These are phyloP conservation scores for Centrapalus pauciflorus DNA, from an alignment of 129 eudicot genomes.

Conservation along the genomic window DNA sequence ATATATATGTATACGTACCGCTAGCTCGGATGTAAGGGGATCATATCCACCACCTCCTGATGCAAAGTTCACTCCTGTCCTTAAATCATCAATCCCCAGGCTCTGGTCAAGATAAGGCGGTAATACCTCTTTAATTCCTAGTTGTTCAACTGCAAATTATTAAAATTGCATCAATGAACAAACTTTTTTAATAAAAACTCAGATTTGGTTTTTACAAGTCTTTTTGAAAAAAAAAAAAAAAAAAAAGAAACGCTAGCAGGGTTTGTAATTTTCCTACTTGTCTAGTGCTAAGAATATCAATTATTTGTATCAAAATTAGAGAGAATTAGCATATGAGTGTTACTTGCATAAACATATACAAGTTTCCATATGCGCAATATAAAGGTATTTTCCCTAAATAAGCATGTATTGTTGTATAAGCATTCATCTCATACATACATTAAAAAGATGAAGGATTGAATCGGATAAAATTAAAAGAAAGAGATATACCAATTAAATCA, in stretches of 20 bases:
- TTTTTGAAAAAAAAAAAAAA: background rate
- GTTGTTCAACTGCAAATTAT: constrained; percentile 53
- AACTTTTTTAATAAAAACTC: background rate
- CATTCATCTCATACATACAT: background rate
- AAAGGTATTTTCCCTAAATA: too few relatives aligned
- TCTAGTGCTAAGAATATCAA: too few relatives aligned
- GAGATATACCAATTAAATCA: constrained; percentile 48
- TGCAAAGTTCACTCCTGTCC: constrained; percentile 80
- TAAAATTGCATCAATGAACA: background rate
- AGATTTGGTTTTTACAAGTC: background rate
- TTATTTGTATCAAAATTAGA: too few relatives aligned
- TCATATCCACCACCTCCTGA: constrained; percentile 87
- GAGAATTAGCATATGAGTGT: too few relatives aligned
- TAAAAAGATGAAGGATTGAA: background rate
- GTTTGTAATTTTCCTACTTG: too few relatives aligned
- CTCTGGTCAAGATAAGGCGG: constrained; percentile 72
- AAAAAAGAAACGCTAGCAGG: too few relatives aligned
- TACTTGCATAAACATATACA: too few relatives aligned
- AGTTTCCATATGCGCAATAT: background rate
- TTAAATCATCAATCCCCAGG: constrained; percentile 46
- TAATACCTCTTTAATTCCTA: constrained; percentile 64
- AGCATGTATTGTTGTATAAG: too few relatives aligned
- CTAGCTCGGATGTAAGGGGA: constrained; percentile 65
- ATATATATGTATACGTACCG: constrained; percentile 35
- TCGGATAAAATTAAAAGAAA: background rate